Base-by-base conservation (phyloP, 768 basidiomycete species). In the Paxillus involutus region DNA sequence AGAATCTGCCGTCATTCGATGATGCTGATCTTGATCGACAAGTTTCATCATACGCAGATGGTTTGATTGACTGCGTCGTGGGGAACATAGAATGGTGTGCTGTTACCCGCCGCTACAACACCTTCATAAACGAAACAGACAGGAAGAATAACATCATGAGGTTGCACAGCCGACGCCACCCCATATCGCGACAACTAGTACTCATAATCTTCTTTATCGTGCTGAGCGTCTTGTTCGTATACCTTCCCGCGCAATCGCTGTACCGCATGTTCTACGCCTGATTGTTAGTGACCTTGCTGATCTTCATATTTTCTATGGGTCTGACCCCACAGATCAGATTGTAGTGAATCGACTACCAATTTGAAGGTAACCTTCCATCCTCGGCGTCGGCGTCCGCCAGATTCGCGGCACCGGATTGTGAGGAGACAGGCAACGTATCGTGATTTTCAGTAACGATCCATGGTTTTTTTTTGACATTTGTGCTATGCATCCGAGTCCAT, bases 1-100 rank as follows among this genome's bases (percentile, higher is more conserved):
- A 50, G 11, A 48, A 35, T 9, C 21, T 70, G 12, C 65, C 67
- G 12, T 61, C 55, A 17, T 57, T 61, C 16, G 24, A 45, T 24
- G 42, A 56, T n/a, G 35, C 2, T 21, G 60, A 61, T 32, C n/a
- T 58, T 39, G 61, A 67, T 44, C 42, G n/a, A 19, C 53, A 62
- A 4, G 21, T 65, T 33, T 35, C 59, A 9, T 56, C 52, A 9
- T 69, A 67, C 36, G 57, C 59, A 17, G 63, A 69, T 21, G 65
- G 68, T 40, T 41, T 69, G 43, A 33, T 61, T 1, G 67, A 69
- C 51, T 67, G 65, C 67, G 24, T 58, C 11, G 13, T 42, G 5
- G 67, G 67, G 24, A 69, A 63, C 16, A 63, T 69, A 11, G 51
- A 69, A 46, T 69, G 63, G 68, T 65, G 67, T 29, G 8, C 36